Evolutionary conservation across 106 monocot species (phyloP).

Genomic region (Dioscorea dumetorum): DNA sequence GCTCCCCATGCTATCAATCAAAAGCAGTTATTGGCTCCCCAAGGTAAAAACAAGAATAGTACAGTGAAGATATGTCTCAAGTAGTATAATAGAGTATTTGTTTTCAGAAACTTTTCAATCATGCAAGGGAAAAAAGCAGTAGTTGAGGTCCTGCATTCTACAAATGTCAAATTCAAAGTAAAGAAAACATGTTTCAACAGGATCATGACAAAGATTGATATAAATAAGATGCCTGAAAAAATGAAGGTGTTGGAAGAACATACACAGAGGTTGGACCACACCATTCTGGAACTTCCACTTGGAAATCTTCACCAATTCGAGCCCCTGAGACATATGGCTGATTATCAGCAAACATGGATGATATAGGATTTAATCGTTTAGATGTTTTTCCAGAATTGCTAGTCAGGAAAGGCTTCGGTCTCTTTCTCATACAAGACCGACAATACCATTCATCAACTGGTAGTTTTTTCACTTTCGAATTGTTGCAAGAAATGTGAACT

Average conservation of each 20-base stretch:
- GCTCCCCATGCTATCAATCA: too few species aligned
- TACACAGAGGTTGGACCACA: slow-evolving; percentile 41
- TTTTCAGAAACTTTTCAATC: too few species aligned
- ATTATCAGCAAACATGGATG: slow-evolving; percentile 46
- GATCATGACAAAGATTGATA: neutral
- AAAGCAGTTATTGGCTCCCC: too few species aligned
- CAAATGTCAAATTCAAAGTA: too few species aligned
- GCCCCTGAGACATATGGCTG: slow-evolving; percentile 34
- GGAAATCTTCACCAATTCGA: slow-evolving; percentile 64
- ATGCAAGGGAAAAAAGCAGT: too few species aligned
- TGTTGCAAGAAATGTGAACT: slow-evolving; percentile 71
- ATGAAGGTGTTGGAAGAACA: slow-evolving; percentile 8
- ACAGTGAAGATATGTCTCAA: too few species aligned
- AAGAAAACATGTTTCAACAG: too few species aligned
- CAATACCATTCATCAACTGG: slow-evolving; percentile 71
- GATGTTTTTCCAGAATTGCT: slow-evolving; percentile 15
- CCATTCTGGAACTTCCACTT: slow-evolving; percentile 77
- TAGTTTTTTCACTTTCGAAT: slow-evolving; percentile 28
- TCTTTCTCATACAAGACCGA: slow-evolving; percentile 51
- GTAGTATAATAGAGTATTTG: too few species aligned
- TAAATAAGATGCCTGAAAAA: too few species aligned
- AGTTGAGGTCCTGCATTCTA: too few species aligned
- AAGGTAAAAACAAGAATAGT: too few species aligned
- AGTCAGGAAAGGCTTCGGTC: slow-evolving; percentile 26
- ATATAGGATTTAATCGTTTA: slow-evolving; percentile 29